Conservation (phyloP, 73 alveolate genomes). For the Tetrahymena elliotti region DNA sequence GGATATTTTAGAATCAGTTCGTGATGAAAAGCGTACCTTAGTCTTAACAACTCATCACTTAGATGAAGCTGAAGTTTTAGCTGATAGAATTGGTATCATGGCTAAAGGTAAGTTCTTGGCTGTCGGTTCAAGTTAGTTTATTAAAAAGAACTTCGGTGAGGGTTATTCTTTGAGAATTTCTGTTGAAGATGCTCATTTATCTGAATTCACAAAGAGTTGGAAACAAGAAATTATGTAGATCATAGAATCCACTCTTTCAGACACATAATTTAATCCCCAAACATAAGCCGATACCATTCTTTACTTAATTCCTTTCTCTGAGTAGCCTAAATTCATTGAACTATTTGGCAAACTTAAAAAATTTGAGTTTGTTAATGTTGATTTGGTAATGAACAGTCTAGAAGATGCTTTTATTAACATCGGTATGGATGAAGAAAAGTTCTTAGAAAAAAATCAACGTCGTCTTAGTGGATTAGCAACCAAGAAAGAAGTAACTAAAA, state of each 20-base stretch:
- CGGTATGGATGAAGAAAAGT: conserved; percentile 45
- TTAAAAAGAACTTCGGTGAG: conserved; percentile 68
- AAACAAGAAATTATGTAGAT: not conserved
- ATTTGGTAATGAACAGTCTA: conserved; percentile 10
- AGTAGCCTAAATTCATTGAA: not conserved
- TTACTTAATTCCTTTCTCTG: not conserved
- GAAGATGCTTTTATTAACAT: conserved; percentile 36
- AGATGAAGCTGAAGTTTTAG: conserved; percentile 91
- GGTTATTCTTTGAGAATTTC: conserved; percentile 69
- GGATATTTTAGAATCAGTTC: conserved; percentile 42
- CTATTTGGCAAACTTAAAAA: not conserved
- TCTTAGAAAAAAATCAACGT: not conserved
- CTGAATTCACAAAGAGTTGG: not conserved
- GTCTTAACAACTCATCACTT: conserved; percentile 80
- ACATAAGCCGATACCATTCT: conserved; percentile 2
- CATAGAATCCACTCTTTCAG: not conserved
- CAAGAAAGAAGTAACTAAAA: not conserved
- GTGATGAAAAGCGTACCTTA: conserved; percentile 51
- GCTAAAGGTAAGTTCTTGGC: conserved; percentile 76
- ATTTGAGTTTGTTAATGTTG: not conserved
- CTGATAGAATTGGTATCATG: conserved; percentile 88
- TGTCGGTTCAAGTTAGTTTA: conserved; percentile 62
- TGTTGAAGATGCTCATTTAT: not conserved
- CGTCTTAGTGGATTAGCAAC: conserved; percentile 1
- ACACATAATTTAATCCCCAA: not conserved